Evolutionary conservation across 2,329 filamentous ascomycete species (phyloP).

Genomic region (Didymella pomorum): DNA sequence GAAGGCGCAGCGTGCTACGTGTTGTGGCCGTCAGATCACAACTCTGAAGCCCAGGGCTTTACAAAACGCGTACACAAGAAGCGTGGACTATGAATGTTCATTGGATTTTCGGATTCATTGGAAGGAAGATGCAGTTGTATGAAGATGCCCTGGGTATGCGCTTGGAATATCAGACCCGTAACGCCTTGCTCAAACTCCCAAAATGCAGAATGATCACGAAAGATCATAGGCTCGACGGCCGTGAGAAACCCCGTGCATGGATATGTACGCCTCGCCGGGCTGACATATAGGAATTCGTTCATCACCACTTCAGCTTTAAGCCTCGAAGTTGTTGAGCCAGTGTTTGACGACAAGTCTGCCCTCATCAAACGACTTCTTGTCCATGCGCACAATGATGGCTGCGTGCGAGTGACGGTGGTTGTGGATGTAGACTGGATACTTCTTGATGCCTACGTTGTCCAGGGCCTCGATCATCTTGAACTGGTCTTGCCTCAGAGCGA

Average conservation of each 20-base stretch:
- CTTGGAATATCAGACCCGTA: not conserved
- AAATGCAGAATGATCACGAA: too few relatives aligned
- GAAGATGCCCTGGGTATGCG: not conserved
- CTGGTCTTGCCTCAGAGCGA: slow-evolving; percentile 81
- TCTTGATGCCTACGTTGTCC: slow-evolving; percentile 68
- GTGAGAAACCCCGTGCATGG: not conserved
- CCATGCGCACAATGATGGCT: slow-evolving; percentile 81
- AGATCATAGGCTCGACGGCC: too few relatives aligned
- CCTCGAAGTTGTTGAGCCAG: slow-evolving; percentile 78
- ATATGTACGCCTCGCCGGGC: not conserved
- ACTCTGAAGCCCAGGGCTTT: too few relatives aligned
- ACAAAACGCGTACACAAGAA: too few relatives aligned
- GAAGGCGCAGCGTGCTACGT: too few relatives aligned
- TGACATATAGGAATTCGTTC: not conserved
- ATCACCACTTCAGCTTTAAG: slow-evolving; percentile 19
- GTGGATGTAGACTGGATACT: slow-evolving; percentile 75
- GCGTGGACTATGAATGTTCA: too few relatives aligned
- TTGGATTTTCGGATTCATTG: not conserved
- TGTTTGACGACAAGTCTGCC: slow-evolving; percentile 80
- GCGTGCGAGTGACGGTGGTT: slow-evolving; percentile 82
- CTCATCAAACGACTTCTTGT: slow-evolving; percentile 74
- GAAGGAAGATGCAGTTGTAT: not conserved
- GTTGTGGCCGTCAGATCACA: too few relatives aligned
- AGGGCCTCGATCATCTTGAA: slow-evolving; percentile 85
- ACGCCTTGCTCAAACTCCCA: too few relatives aligned